phyloP scores from a whole-genome alignment of 768 basidiomycete species.

The Hypsizygus marmoreus region DNA sequence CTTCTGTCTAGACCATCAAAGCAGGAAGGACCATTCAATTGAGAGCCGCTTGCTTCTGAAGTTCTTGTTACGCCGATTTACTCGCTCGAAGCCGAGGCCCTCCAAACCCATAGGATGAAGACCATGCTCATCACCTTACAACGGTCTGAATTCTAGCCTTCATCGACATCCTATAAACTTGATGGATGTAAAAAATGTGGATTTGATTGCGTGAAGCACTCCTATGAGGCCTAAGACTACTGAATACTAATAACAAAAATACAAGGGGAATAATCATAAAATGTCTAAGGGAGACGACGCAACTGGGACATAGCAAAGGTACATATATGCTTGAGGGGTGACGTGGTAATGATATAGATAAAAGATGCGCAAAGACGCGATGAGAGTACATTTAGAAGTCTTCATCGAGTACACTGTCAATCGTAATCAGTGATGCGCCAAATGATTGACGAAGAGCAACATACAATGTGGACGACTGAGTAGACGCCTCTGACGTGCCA shows the following conservation, averaged over 20 bases:
- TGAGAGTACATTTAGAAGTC: slow-evolving; percentile 17
- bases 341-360: slow-evolving; percentile 1
- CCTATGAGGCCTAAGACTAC: not conserved
- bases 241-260: not conserved
- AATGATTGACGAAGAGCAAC: not conserved
- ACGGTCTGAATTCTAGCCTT: too few relatives aligned
- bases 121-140: too few relatives aligned
- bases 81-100: too few relatives aligned
- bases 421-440: not conserved
- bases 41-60: too few relatives aligned
- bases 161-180: too few relatives aligned
- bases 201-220: not conserved
- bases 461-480: slow-evolving; percentile 15
- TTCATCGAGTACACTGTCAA: slow-evolving; percentile 21
- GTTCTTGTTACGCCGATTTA: too few relatives aligned
- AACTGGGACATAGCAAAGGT: not conserved
- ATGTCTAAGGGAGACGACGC: too few relatives aligned
- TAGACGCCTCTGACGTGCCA: slow-evolving; percentile 12
- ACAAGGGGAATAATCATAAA: not conserved
- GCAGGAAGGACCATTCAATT: too few relatives aligned
- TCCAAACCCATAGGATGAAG: too few relatives aligned
- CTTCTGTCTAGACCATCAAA: too few relatives aligned
- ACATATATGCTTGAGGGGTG: not conserved
- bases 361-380: not conserved
- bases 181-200: not conserved